A percentile compares a stretch with the other conserved stretches of the same genome.
These are phyloP conservation scores for Lignosus rhinocerotis DNA, from an alignment of 1,284 basidiomycete species.

Conservation along the genomic window DNA sequence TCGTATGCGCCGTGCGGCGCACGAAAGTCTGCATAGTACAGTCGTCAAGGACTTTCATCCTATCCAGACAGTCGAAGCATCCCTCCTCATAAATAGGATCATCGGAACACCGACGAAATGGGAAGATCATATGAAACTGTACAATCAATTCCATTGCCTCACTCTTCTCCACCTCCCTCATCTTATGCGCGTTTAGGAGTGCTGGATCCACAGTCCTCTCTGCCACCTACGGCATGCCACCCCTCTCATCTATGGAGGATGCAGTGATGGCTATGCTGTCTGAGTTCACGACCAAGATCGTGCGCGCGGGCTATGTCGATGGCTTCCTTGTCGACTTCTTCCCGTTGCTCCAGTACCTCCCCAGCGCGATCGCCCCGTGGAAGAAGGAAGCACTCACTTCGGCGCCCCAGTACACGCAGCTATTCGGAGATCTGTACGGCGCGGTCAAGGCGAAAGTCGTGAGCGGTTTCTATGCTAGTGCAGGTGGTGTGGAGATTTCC, in stretches of 20 bases:
- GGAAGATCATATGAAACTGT: constrained; percentile 3
- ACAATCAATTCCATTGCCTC: background rate
- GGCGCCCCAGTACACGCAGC: constrained; percentile 1
- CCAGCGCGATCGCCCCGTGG: constrained; percentile 2
- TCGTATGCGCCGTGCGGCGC: constrained; percentile 4
- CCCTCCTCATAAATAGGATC: background rate
- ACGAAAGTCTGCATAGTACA: background rate
- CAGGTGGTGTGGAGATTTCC: no score
- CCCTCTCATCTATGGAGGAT: background rate
- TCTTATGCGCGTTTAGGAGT: background rate
- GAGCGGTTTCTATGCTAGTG: background rate
- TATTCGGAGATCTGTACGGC: background rate
- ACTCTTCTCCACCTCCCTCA: background rate
- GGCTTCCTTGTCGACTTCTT: constrained; percentile 1
- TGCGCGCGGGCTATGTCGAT: constrained; percentile 4
- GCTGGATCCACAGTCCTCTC: constrained; percentile 5
- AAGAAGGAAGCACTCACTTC: constrained; percentile 1
- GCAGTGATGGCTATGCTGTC: background rate
- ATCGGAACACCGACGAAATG: background rate
- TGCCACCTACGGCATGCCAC: background rate
- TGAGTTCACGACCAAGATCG: background rate
- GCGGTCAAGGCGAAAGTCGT: background rate
- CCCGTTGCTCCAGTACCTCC: background rate
- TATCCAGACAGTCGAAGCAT: background rate
- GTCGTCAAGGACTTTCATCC: background rate